Conservation (phyloP, 495 filamentous ascomycete species). For the Lepraria neglecta region DNA sequence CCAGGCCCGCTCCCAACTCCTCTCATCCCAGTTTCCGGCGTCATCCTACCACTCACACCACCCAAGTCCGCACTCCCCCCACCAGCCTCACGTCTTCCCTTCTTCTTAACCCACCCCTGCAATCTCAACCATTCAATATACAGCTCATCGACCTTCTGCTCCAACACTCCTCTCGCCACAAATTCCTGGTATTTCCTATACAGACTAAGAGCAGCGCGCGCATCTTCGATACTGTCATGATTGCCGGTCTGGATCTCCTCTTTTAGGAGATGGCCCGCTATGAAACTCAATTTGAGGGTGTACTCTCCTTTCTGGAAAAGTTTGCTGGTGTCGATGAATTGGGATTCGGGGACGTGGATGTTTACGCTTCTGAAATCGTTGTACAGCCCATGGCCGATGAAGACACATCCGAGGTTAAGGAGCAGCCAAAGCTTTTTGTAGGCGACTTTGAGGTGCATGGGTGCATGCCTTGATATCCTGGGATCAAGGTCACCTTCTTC, state of each 20-base stretch:
- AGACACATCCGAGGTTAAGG: slow-evolving; percentile 86
- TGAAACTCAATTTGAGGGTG: slow-evolving; percentile 74
- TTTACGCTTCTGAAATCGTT: slow-evolving; percentile 98
- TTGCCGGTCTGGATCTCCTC: slow-evolving; percentile 85
- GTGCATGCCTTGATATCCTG: slow-evolving; percentile 62
- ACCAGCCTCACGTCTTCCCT: slow-evolving; percentile 8
- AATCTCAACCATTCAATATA: slow-evolving; percentile 72
- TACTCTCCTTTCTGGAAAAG: slow-evolving; percentile 65
- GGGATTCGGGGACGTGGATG: slow-evolving; percentile 84
- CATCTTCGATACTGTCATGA: slow-evolving; percentile 93
- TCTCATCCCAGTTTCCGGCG: slow-evolving; percentile 21
- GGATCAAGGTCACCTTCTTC: slow-evolving; percentile 75
- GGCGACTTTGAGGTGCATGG: slow-evolving; percentile 80
- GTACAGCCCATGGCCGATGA: slow-evolving; percentile 85
- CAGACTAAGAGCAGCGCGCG: slow-evolving; percentile 77
- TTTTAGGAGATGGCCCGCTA: slow-evolving; percentile 80
- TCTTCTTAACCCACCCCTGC: slow-evolving; percentile 52
- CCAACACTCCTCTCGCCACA: slow-evolving; percentile 72
- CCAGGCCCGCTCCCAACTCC: slow-evolving; percentile 20
- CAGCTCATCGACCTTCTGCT: slow-evolving; percentile 72
- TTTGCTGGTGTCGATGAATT: slow-evolving; percentile 89
- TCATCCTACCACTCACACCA: slow-evolving; percentile 24
- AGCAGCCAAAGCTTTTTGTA: slow-evolving; percentile 99
- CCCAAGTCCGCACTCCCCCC: slow-evolving; percentile 6
- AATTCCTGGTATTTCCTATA: slow-evolving; percentile 90